Percentiles rank a stretch among this genome's conserved stretches.
phyloP scores from a whole-genome alignment of 2,329 filamentous ascomycete species.

The Aureobasidium sp. region DNA sequence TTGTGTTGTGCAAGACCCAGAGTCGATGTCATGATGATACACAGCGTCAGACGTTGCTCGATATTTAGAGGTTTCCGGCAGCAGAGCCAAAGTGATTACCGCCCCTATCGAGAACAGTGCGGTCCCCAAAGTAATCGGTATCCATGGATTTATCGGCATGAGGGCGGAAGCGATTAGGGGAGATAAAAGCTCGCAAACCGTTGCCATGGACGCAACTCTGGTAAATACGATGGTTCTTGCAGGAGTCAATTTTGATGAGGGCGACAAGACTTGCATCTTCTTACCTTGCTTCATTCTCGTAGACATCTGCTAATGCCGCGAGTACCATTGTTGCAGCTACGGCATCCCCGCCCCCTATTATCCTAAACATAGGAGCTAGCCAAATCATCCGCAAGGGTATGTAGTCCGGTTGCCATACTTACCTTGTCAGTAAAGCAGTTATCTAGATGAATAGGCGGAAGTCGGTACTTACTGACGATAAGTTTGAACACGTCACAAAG shows the following conservation, averaged over 20 bases:
- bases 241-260: not conserved
- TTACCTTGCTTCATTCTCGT: not conserved
- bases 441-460: not conserved
- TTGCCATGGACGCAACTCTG: not conserved
- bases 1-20: not conserved
- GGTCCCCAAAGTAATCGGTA: not conserved
- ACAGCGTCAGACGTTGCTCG: not conserved
- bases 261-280: not conserved
- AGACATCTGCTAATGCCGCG: not conserved
- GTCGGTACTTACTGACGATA: not conserved
- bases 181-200: not conserved
- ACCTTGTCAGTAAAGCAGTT: not conserved
- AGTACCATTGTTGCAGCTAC: not conserved
- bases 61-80: not conserved
- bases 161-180: not conserved
- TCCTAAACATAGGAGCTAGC: not conserved
- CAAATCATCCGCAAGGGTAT: not conserved
- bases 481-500: not conserved
- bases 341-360: not conserved
- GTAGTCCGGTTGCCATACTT: not conserved
- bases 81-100: not conserved
- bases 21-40: not conserved
- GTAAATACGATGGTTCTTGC: not conserved
- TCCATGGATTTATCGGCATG: not conserved
- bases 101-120: not conserved